Percentiles rank a stretch among this genome's conserved stretches.
Evolutionary conservation across 2,329 filamentous ascomycete genomes (phyloP).

Genomic region (Aspergillus floridensis): DNA sequence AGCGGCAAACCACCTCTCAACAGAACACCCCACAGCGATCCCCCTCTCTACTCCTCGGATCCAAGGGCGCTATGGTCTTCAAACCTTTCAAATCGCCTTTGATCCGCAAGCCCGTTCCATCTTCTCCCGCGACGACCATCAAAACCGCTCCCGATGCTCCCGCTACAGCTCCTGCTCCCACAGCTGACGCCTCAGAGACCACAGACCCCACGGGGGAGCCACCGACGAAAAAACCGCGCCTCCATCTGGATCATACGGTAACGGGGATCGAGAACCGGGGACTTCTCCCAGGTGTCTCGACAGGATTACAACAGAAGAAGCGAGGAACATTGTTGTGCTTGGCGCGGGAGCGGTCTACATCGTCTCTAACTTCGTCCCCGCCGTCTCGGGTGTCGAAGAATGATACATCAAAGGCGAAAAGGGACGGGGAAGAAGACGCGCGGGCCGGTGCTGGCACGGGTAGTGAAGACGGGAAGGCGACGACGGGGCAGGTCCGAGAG

Average conservation of each 20-base stretch:
- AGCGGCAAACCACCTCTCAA: background rate
- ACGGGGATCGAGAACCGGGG: conserved; percentile 9
- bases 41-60: background rate
- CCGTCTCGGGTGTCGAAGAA: conserved; percentile 21
- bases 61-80: conserved; percentile 36
- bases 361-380: too few relatives aligned
- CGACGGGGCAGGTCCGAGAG: too few relatives aligned
- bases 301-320: conserved; percentile 3
- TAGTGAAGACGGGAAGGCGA: too few relatives aligned
- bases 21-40: background rate
- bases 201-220: conserved; percentile 8
- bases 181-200: conserved; percentile 11
- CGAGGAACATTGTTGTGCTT: too few relatives aligned
- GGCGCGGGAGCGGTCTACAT: too few relatives aligned
- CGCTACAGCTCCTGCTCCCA: background rate
- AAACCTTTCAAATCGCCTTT: conserved; percentile 48
- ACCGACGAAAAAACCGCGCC: conserved; percentile 38
- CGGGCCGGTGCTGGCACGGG: conserved; percentile 8
- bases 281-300: conserved; percentile 25
- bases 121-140: background rate
- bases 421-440: conserved; percentile 10
- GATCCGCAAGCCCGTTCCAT: conserved; percentile 33
- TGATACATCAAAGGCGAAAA: background rate
- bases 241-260: conserved; percentile 22
- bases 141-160: background rate